Conservation (phyloP, 148 eudicot species). For the Bassia scoparia region DNA sequence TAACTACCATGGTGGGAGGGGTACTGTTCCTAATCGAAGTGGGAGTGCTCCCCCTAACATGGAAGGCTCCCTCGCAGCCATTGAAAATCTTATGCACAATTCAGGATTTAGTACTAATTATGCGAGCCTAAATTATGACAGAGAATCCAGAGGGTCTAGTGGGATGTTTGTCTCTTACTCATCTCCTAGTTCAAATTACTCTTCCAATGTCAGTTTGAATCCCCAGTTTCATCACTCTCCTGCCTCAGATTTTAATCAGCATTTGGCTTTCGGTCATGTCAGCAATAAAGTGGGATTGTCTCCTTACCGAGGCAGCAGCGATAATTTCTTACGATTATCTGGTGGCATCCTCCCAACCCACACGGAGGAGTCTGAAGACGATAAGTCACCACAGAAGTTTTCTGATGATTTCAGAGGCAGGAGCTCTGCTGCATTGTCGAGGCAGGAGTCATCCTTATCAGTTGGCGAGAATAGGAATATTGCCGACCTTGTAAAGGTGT, state of each 20-base stretch:
- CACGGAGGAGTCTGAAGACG: conserved; percentile 81
- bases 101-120: conserved; percentile 31
- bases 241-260: conserved; percentile 36
- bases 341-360: conserved; percentile 69
- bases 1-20: conserved; percentile 32
- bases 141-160: conserved; percentile 33
- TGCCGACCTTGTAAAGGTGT: conserved; percentile 54
- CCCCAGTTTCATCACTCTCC: conserved; percentile 50
- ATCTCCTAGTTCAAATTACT: conserved; percentile 39
- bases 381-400: conserved; percentile 47
- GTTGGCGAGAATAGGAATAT: conserved; percentile 40
- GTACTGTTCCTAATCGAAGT: conserved; percentile 57
- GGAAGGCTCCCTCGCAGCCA: conserved; percentile 76
- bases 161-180: conserved; percentile 43
- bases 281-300: conserved; percentile 42
- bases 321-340: conserved; percentile 38
- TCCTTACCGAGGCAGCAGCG: conserved; percentile 50
- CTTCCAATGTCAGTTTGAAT: conserved; percentile 38
- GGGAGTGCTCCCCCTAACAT: conserved; percentile 90
- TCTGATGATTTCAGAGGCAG: conserved; percentile 40
- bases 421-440: conserved; percentile 29
- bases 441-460: conserved; percentile 33
- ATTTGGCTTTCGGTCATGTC: conserved; percentile 18
- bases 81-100: conserved; percentile 50
- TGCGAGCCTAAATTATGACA: conserved; percentile 29